These are phyloP conservation scores for Limnomonas spitsbergensis DNA, from an alignment of 139 green algal species.

Conservation along the genomic window DNA sequence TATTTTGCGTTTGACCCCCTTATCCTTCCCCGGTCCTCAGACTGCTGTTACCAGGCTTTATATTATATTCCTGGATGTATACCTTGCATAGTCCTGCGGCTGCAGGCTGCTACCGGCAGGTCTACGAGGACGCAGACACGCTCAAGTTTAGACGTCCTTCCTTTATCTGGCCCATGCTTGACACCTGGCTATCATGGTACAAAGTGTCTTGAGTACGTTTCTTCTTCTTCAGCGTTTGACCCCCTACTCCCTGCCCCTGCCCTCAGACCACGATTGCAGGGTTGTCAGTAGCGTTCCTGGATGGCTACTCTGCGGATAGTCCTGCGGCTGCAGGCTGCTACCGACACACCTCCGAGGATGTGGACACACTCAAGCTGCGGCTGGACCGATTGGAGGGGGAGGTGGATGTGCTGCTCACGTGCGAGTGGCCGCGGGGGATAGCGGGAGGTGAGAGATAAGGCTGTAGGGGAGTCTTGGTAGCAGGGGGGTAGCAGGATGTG, in stretches of 20 bases:
- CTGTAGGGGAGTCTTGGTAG: no score
- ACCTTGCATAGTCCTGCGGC: slow-evolving; percentile 34
- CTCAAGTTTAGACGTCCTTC: slow-evolving; percentile 36
- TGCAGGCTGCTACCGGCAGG: slow-evolving; percentile 38
- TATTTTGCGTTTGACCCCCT: no score
- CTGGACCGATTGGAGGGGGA: slow-evolving; percentile 60
- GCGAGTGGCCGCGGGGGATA: slow-evolving; percentile 75
- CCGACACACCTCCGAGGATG: slow-evolving; percentile 58
- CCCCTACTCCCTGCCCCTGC: neutral
- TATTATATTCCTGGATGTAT: slow-evolving; percentile 79
- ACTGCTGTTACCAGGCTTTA: slow-evolving; percentile 54
- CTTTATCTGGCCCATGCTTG: neutral
- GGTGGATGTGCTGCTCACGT: slow-evolving; percentile 83
- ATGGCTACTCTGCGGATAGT: slow-evolving; percentile 60
- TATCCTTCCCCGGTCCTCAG: slow-evolving; percentile 22
- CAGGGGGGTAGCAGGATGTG: no score
- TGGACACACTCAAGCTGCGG: slow-evolving; percentile 51
- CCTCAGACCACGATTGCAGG: slow-evolving; percentile 50
- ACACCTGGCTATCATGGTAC: no score
- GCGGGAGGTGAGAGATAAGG: slow-evolving; percentile 28
- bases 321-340: neutral
- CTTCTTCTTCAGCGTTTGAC: no score
- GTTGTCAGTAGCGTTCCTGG: slow-evolving; percentile 76
- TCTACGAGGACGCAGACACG: slow-evolving; percentile 51
- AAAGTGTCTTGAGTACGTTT: no score